Base-by-base conservation (phyloP, 768 basidiomycete genomes). In the Tricholoma bakamatsutake region DNA sequence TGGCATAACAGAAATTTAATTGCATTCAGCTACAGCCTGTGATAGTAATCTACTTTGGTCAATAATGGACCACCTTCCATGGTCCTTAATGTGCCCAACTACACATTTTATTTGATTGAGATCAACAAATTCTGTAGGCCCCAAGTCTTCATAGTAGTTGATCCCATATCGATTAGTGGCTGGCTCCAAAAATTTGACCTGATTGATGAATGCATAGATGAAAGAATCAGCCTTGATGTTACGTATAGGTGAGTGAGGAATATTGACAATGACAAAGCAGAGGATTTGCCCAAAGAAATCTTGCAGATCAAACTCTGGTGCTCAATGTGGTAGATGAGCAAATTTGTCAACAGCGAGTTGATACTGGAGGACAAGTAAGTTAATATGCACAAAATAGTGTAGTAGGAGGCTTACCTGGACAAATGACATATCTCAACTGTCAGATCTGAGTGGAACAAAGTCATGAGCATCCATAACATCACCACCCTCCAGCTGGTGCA, bases 371-470 rank as follows among this genome's bases (percentile, higher is more conserved):
- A 18, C 30, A 31, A 46, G 18, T 30, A 48, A 53, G 37, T 2
- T 18, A 42, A 42, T 18, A 18, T 8, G 17, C 18, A 42, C 5
- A 3, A 42, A 11, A 42, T 18, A 42, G n/a, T 18, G 17, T 10
- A 42, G n/a, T 18, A 11, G 35, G 12, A 43, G 15, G 61, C 69
- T 12, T 62, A 75, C 73, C 39, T 66, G 53, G 15, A 75, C 64
- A 65, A 60, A 74, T 21, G 66, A 57, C 24, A 69, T 66, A 62
- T 73, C 71, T 5, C 67, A 55, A 6, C 43, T 28, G 48, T 70
- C 69, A 10, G 64, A 63, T 30, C 8, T 28, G 31, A 4, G 61
- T 54, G 40, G 40, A 10, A 18, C 10, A 42, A 42, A 18, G 17
- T 42, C 40, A 42, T 7, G 5, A 1, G 69, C 62, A 39, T 60